Evolutionary conservation across 2,329 filamentous ascomycete genomes (phyloP), one percentile per base, ranked within the genome.

Genomic region (Penicillium sp.): DNA sequence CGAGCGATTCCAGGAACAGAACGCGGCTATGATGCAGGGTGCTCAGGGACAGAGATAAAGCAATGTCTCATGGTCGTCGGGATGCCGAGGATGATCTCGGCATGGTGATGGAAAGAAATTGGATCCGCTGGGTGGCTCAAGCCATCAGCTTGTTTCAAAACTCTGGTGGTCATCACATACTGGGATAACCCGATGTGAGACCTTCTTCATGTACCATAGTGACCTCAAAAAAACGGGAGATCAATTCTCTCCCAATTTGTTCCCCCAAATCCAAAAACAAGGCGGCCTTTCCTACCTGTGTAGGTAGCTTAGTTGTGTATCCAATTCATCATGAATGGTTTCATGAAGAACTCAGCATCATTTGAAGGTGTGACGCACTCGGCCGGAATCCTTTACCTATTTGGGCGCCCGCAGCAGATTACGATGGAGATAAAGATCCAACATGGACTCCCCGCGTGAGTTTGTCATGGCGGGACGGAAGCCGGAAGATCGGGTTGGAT

Each of bases 1-100:
- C 58, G 85, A 94, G 69, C 80, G 92, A 48, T 98, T 96, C 78
- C 79, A 82, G 61, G 80, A 84, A 66, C 76, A 82, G 65, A 82
- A 82, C 56, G 77, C 77, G 32, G 74, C 74, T 27, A 81, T 82
- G 77, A 77, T 77, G 65, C 77, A 80, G 64, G 64, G 68, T 27
- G 77, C 76, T 14, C 69, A 71, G 42, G 53, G 74, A 41, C 70
- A 70, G 15, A 52, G 55, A 47, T 59, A 62, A 59, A 52, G 17
- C 13, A 40, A 15, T 7, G 4, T 14, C 2, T 3, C 8, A 31
- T 22, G 3, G 5, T 15, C 10, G 10, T 26, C 32, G 35, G 38
- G 32, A 33, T 35, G 4, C 35, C 38, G 35, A 42, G 23, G 39
- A 26, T n/a, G n/a, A n/a, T n/a, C n/a, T n/a, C n/a, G n/a, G n/a